phyloP scores from a whole-genome alignment of 2,329 filamentous ascomycete genomes.

The Monilinia aucupariae region DNA sequence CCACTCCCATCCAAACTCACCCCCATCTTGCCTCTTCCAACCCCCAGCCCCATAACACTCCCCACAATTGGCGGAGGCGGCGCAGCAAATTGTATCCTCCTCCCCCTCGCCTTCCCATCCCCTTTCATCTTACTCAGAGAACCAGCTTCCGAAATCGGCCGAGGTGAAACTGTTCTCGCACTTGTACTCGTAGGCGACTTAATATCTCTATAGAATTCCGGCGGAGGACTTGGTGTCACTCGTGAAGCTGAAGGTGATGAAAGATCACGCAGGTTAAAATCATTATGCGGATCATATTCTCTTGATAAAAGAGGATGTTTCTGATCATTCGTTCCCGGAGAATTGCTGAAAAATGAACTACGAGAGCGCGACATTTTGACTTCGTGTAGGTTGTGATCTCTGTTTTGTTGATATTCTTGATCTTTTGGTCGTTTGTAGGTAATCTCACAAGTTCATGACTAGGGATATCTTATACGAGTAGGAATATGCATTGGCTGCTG shows the following conservation, averaged over 20 bases:
- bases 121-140: constrained; percentile 8
- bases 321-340: constrained; percentile 2
- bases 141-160: background rate
- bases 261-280: constrained; percentile 11
- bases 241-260: constrained; percentile 6
- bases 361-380: constrained; percentile 12
- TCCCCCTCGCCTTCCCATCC: background rate
- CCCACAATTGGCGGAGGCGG: constrained; percentile 32
- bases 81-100: constrained; percentile 31
- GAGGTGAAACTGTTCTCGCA: background rate
- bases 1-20: background rate
- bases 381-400: background rate
- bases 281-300: background rate
- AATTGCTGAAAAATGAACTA: constrained; percentile 7
- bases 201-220: constrained; percentile 12
- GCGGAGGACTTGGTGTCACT: constrained; percentile 4
- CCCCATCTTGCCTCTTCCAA: background rate
- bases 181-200: background rate
- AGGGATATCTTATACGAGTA: background rate
- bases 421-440: background rate
- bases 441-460: background rate
- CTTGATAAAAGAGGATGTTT: constrained; percentile 7
- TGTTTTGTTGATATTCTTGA: background rate
- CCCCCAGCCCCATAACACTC: constrained; percentile 17
- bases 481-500: background rate